Base-by-base conservation (phyloP, 78 protist species). In the Dictyostelium citrinum region DNA sequence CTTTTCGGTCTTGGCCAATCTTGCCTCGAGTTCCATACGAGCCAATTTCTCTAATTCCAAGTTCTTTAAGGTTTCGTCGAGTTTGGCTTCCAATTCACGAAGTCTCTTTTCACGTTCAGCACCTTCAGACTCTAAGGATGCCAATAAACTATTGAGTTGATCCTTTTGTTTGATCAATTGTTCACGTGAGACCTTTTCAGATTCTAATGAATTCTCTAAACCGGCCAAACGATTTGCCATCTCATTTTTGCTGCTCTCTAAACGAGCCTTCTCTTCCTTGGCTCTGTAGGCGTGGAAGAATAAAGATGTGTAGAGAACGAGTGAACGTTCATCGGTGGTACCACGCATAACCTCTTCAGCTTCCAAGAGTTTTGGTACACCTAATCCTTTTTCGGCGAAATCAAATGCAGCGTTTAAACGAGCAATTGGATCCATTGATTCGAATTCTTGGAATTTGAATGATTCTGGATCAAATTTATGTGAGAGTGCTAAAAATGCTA, bases 221-320 rank as follows among this genome's bases (percentile, higher is more conserved):
- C 91, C 91, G 31, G 91, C 91, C 2, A 85, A 27, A 74, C 79
- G 79, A 45, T 17, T 39, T 82, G 83, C 84, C 31, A 82, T 80
- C 12, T 77, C 90, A 27, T 77, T 58, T 55, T 90, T 90, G 64
- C 55, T 27, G 22, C 33, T 60, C 41, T 91, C 90, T 12, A 91
- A 29, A 80, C 90, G 90, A 33, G 83, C 95, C 41, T 81, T 91
- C 20, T 91, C 90, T 83, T 91, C 90, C 61, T 91, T 91, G 68
- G 95, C 90, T 58, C 85, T 82, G 35, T 83, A 91, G 84, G 95
- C 95, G 9, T 91, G 95, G 95, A 91, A 91, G 74, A 91, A 91
- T 24, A 91, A 31, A 10, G 95, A 91, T 20, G 85, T 60, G 46
- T 91, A 91, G 37, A 91, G 46, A 35, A 91, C 95, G 12, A 91